phyloP scores from a whole-genome alignment of 2,329 filamentous ascomycete species.

The Microcyclospora pomicola region DNA sequence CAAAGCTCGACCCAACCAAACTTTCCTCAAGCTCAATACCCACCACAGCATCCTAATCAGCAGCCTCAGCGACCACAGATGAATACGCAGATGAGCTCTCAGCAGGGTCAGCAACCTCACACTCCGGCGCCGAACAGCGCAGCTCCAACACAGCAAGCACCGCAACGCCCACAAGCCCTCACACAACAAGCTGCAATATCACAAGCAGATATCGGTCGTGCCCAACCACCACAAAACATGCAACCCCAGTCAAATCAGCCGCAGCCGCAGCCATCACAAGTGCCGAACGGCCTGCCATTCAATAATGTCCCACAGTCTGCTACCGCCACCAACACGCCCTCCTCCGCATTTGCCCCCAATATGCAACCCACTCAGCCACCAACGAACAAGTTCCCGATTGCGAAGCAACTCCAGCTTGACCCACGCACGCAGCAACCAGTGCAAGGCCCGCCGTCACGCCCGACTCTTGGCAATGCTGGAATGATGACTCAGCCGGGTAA shows the following conservation, averaged over 20 bases:
- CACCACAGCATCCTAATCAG: conserved; percentile 21
- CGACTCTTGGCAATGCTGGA: conserved; percentile 74
- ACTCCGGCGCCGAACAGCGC: conserved; percentile 3
- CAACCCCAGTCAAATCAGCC: conserved; percentile 7
- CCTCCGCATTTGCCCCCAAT: conserved; percentile 10
- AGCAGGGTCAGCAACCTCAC: conserved; percentile 8
- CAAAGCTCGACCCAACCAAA: conserved; percentile 1
- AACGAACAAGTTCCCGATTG: conserved; percentile 63
- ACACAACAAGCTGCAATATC: conserved; percentile 32
- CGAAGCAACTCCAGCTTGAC: conserved; percentile 62
- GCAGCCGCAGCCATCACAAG: conserved; percentile 7
- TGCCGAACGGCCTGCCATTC: conserved; percentile 15
- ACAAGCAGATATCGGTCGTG: conserved; percentile 28
- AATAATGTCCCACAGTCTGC: conserved; percentile 7
- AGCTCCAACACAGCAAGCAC: conserved; percentile 6
- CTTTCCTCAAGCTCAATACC: conserved; percentile 4
- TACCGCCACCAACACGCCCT: conserved; percentile 13
- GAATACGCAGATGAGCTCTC: conserved; percentile 9
- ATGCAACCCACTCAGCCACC: conserved; percentile 17
- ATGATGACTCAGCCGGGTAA: conserved; percentile 81
- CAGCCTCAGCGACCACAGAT: conserved; percentile 17
- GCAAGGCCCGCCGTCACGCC: conserved; percentile 54
- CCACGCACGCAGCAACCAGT: conserved; percentile 64
- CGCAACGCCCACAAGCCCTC: conserved; percentile 21
- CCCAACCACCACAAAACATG: conserved; percentile 5